phyloP scores from a whole-genome alignment of 139 green algal species.

The Chlorella sp. region DNA sequence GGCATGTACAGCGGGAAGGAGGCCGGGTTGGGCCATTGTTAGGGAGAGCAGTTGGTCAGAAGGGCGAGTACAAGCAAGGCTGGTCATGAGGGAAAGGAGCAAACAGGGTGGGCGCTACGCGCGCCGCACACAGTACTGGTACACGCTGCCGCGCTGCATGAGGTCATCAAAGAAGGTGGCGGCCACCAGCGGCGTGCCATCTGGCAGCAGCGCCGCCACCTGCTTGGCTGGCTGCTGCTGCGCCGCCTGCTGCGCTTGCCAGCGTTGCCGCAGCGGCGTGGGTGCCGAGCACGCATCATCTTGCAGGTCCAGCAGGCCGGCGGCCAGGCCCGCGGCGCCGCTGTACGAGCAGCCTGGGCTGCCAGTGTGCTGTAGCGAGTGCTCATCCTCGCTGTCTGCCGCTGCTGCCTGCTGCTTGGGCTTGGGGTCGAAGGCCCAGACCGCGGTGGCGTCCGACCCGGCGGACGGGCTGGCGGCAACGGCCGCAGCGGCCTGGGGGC shows the following conservation, averaged over 20 bases:
- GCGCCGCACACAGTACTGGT: conserved; percentile 17
- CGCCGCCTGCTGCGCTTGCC: not conserved
- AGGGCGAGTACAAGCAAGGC: not conserved
- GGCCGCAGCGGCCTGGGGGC: not conserved
- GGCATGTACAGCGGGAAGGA: not conserved
- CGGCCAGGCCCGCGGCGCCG: not conserved
- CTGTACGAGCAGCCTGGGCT: conserved; percentile 21
- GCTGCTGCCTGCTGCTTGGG: not conserved
- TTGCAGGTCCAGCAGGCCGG: conserved; percentile 7
- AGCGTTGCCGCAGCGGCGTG: not conserved
- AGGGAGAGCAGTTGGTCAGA: not conserved
- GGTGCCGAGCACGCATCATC: conserved; percentile 8
- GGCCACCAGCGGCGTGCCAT: not conserved
- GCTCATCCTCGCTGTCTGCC: not conserved
- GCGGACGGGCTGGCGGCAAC: too few species aligned
- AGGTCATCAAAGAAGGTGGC: conserved; percentile 12
- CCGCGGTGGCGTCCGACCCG: too few species aligned
- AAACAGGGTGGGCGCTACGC: too few species aligned
- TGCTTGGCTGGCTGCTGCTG: too few species aligned
- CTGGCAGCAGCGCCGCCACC: too few species aligned
- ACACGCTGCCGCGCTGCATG: not conserved
- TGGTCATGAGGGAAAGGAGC: not conserved
- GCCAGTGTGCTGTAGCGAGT: not conserved
- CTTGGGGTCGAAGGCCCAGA: not conserved
- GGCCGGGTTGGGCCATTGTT: not conserved